Percentiles rank a stretch among this genome's conserved stretches.
Evolutionary conservation across 192 early-diverging fungal species (phyloP).

Genomic region (Oehlia diaphana): DNA sequence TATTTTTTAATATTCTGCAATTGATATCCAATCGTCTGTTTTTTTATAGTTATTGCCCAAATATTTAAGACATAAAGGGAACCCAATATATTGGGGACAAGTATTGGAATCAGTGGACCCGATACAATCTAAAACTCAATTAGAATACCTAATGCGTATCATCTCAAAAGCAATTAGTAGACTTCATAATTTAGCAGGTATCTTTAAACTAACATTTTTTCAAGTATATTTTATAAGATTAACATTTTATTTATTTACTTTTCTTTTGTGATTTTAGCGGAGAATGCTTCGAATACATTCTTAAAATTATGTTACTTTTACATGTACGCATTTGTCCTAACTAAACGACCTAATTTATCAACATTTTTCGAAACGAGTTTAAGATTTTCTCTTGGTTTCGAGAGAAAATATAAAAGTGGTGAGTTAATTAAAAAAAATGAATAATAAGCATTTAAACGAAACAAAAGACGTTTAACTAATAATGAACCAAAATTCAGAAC

Average conservation of each 20-base stretch:
- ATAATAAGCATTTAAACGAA: not conserved
- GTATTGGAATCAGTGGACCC: conserved; percentile 22
- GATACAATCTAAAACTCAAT: conserved; percentile 33
- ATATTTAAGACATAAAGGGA: conserved; percentile 31
- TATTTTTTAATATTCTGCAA: not conserved
- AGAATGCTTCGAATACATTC: not conserved
- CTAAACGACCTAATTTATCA: conserved; percentile 25
- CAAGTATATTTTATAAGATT: not conserved
- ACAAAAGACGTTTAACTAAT: not conserved
- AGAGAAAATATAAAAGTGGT: conserved; percentile 38
- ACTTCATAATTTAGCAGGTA: conserved; percentile 26
- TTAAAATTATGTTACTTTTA: conserved; percentile 41
- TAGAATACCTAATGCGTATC: conserved; percentile 31
- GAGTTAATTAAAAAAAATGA: not conserved
- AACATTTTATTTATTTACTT: not conserved
- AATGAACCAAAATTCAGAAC: not conserved
- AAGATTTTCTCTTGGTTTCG: conserved; percentile 39
- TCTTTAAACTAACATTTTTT: not conserved
- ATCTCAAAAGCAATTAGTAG: conserved; percentile 23
- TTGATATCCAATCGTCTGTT: too few species aligned
- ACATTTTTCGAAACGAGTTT: conserved; percentile 47
- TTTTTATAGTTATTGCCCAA: conserved; percentile 34
- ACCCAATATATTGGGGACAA: conserved; percentile 36
- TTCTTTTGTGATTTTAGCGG: not conserved
- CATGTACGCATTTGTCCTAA: conserved; percentile 20